Evolutionary conservation across 768 basidiomycete species (phyloP).

Genomic region (Suillus fuscotomentosus): DNA sequence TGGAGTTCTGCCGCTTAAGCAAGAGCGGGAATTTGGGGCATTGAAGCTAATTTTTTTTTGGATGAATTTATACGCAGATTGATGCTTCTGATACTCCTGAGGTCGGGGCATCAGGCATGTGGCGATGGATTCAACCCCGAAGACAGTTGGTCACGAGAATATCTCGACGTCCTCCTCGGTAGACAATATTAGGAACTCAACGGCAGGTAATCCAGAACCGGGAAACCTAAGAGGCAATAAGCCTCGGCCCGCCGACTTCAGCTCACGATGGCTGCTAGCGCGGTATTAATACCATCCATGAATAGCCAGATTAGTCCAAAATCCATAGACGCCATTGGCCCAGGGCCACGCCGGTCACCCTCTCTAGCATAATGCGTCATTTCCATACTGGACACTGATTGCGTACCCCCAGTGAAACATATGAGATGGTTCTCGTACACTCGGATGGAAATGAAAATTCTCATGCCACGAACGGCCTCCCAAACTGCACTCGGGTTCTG

Average conservation of each 20-base stretch:
- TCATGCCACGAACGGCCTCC: constrained; percentile 17
- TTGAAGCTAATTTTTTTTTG: background rate
- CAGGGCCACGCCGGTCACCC: constrained; percentile 6
- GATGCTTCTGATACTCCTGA: constrained; percentile 11
- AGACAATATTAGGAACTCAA: constrained; percentile 22
- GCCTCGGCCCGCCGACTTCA: constrained; percentile 20
- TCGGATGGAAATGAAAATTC: constrained; percentile 14
- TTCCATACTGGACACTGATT: background rate
- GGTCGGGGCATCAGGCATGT: constrained; percentile 13
- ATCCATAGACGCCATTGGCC: constrained; percentile 9
- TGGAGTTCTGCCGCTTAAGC: background rate
- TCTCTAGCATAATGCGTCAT: background rate
- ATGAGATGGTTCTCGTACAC: background rate
- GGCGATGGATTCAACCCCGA: constrained; percentile 11
- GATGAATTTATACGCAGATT: constrained; percentile 7
- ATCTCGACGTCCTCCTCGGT: constrained; percentile 16
- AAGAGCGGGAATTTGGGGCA: background rate
- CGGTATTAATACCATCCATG: constrained; percentile 13
- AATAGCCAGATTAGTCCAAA: constrained; percentile 8
- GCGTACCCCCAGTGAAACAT: background rate
- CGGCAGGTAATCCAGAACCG: constrained; percentile 17
- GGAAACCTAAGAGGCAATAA: constrained; percentile 18
- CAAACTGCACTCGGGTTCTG: constrained; percentile 7
- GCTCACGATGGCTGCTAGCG: constrained; percentile 13
- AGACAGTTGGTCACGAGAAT: constrained; percentile 14